phyloP scores from a whole-genome alignment of 2,329 filamentous ascomycete genomes.

The Neonectria magnoliae region DNA sequence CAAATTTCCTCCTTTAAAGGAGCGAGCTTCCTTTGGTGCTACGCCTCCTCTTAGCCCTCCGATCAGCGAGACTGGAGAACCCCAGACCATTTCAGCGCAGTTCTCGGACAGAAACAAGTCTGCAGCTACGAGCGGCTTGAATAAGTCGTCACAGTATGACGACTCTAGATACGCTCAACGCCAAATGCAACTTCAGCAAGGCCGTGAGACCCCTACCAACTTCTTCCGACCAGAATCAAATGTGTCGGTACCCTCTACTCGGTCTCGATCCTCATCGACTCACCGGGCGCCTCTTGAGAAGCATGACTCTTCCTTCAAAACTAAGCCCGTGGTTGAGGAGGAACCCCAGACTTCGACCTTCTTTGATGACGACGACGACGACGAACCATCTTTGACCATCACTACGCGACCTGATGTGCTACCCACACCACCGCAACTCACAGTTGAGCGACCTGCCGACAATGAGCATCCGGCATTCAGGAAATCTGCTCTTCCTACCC shows the following conservation, averaged over 20 bases:
- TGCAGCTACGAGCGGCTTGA: conserved; percentile 71
- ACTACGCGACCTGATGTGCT: conserved; percentile 17
- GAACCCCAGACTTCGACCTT: conserved; percentile 52
- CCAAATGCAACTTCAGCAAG: conserved; percentile 82
- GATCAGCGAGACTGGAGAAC: conserved; percentile 77
- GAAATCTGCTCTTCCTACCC: conserved; percentile 55
- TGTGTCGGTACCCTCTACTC: conserved; percentile 50
- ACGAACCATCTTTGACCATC: conserved; percentile 37
- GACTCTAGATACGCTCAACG: conserved; percentile 86
- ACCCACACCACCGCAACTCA: conserved; percentile 48
- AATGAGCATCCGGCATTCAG: conserved; percentile 66
- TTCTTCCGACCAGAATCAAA: conserved; percentile 58
- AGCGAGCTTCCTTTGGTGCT: conserved; percentile 46
- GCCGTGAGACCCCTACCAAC: conserved; percentile 69
- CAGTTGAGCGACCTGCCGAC: conserved; percentile 61
- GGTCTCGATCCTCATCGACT: conserved; percentile 60
- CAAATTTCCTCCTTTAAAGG: conserved; percentile 49
- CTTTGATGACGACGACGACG: conserved; percentile 57
- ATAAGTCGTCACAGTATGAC: conserved; percentile 79
- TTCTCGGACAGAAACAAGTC: conserved; percentile 84
- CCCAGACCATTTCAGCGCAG: conserved; percentile 71
- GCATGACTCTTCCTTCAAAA: conserved; percentile 39
- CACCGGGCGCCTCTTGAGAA: conserved; percentile 50
- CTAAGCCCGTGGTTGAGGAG: conserved; percentile 47
- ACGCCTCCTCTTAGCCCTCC: conserved; percentile 61